Conservation (phyloP, 805 yeast genomes). For the Spathaspora sp. region DNA sequence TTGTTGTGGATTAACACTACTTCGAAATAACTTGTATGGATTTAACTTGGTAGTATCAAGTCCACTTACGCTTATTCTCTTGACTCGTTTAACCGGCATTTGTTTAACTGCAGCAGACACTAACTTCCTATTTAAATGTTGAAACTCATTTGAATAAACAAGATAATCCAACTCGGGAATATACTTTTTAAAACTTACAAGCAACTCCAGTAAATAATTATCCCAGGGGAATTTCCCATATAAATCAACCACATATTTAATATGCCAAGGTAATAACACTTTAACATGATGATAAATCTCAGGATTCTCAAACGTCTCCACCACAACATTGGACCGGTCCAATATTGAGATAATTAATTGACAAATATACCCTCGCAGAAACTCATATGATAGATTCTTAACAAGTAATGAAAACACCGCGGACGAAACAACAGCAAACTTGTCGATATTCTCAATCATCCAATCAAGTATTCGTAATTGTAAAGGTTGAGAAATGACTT, state of each 20-base stretch:
- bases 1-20: not conserved
- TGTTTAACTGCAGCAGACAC: not conserved
- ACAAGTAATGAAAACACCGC: conserved; percentile 15
- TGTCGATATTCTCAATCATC: conserved; percentile 11
- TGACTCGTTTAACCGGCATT: not conserved
- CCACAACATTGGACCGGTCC: conserved; percentile 8
- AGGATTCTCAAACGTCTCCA: conserved; percentile 9
- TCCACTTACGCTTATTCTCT: not conserved
- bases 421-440: conserved; percentile 2
- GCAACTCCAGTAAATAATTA: conserved; percentile 18
- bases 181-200: conserved; percentile 15
- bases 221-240: conserved; percentile 29
- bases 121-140: conserved; percentile 1
- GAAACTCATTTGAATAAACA: conserved; percentile 2
- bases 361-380: conserved; percentile 18
- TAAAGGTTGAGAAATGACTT: conserved; percentile 9
- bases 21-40: conserved; percentile 7
- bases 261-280: conserved; percentile 25
- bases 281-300: conserved; percentile 6
- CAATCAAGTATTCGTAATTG: conserved; percentile 21
- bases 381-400: conserved; percentile 21
- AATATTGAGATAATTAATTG: conserved; percentile 13
- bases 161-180: conserved; percentile 15
- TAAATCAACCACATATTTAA: conserved; percentile 24
- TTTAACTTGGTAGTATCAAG: not conserved